A percentile compares a stretch with the other conserved stretches of the same genome.
phyloP scores from a whole-genome alignment of 768 basidiomycete species.

The Hygrocybe punicea region DNA sequence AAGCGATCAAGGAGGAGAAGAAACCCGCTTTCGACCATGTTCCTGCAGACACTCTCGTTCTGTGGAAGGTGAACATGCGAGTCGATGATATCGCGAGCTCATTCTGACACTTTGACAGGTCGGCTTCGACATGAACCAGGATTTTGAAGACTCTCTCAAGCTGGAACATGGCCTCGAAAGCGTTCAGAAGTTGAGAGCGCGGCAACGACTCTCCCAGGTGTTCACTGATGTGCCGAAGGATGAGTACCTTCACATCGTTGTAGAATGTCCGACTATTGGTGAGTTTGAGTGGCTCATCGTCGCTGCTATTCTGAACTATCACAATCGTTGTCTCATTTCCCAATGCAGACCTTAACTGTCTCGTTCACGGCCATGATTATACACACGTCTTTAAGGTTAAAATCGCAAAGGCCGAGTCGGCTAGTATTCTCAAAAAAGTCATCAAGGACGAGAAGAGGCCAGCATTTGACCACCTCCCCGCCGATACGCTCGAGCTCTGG shows the following conservation, averaged over 20 bases:
- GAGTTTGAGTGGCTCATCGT: no score
- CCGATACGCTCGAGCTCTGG: not conserved
- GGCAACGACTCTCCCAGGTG: no score
- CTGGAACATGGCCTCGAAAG: no score
- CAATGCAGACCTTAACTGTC: not conserved
- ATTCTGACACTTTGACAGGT: not conserved
- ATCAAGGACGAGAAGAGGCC: not conserved
- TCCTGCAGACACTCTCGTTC: slow-evolving; percentile 12
- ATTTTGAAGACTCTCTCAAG: not conserved
- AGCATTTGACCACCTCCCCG: not conserved
- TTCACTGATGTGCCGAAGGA: no score
- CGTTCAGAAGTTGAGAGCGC: no score
- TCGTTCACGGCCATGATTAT: not conserved
- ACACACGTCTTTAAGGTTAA: not conserved
- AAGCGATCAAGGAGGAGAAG: slow-evolving; percentile 15
- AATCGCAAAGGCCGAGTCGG: not conserved
- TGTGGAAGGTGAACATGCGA: not conserved
- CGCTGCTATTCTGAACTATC: no score
- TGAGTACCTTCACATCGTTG: no score
- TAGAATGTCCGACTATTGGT: no score
- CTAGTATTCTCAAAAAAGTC: not conserved
- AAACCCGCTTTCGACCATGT: slow-evolving; percentile 5
- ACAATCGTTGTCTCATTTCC: not conserved
- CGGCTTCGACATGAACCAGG: not conserved
- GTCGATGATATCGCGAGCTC: not conserved